Evolutionary conservation across 2,329 filamentous ascomycete species (phyloP).

Genomic region (Monilinia fructigena): DNA sequence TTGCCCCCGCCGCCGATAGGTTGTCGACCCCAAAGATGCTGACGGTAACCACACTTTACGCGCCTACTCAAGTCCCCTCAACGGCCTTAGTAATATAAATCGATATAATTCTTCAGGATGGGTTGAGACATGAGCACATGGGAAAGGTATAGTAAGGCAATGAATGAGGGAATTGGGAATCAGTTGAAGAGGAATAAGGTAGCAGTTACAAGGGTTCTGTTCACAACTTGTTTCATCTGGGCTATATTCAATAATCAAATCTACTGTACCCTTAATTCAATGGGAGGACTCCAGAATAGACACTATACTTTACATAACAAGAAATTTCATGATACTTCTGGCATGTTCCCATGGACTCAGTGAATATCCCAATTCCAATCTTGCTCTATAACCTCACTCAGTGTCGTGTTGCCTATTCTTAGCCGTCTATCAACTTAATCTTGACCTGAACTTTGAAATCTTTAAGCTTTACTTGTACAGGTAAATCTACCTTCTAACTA

Average conservation of each 20-base stretch:
- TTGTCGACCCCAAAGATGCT: not conserved
- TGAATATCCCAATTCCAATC: not conserved
- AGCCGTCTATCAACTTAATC: not conserved
- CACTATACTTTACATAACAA: not conserved
- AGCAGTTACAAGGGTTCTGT: not conserved
- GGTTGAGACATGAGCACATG: not conserved
- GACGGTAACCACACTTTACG: not conserved
- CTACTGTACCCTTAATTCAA: not conserved
- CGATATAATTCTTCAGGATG: not conserved
- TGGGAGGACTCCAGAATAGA: not conserved
- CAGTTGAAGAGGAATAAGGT: not conserved
- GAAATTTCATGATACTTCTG: not conserved
- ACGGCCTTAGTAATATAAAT: not conserved
- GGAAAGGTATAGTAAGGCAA: not conserved
- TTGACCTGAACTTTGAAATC: not conserved
- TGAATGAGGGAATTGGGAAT: not conserved
- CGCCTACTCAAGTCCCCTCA: not conserved
- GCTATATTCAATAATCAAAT: not conserved
- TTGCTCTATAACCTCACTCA: not conserved
- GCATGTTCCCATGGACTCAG: not conserved
- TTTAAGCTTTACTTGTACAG: not conserved
- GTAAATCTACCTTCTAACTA: not conserved
- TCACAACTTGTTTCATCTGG: not conserved
- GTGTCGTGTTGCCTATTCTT: not conserved
- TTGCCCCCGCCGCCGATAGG: not conserved